These are phyloP conservation scores for Eustoma russellianum DNA, from an alignment of 257 asterid genomes.

Conservation along the genomic window DNA sequence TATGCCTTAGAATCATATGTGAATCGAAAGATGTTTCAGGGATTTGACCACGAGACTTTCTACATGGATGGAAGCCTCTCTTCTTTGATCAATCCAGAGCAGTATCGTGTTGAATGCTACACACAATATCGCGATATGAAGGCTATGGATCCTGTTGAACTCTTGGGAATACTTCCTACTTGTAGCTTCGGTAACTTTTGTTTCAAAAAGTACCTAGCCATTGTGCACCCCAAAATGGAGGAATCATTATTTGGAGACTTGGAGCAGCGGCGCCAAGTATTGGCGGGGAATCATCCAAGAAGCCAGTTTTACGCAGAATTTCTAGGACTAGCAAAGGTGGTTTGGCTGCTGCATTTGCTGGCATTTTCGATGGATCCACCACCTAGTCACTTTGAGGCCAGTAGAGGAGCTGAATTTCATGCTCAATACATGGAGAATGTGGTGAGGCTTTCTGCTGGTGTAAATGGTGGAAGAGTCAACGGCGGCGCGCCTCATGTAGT, in stretches of 20 bases:
- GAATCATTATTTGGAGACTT: constrained; percentile 88
- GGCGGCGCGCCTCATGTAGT: constrained; percentile 50
- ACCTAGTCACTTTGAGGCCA: constrained; percentile 91
- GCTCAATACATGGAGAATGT: constrained; percentile 88
- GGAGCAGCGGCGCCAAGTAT: constrained; percentile 87
- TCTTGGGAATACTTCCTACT: constrained; percentile 75
- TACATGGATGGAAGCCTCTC: constrained; percentile 95
- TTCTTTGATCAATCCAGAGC: constrained; percentile 76
- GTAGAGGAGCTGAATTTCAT: constrained; percentile 80
- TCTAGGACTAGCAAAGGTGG: constrained; percentile 67
- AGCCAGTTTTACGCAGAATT: constrained; percentile 82
- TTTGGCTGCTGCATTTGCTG: constrained; percentile 92
- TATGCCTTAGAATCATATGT: constrained; percentile 78
- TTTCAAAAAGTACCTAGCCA: constrained; percentile 71
- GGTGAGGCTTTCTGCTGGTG: constrained; percentile 36
- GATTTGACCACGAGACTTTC: constrained; percentile 93
- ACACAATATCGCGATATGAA: constrained; percentile 87
- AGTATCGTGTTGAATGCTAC: constrained; percentile 83
- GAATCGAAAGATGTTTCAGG: constrained; percentile 79
- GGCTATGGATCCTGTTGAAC: constrained; percentile 86
- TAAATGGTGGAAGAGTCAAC: constrained; percentile 23
- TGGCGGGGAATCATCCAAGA: constrained; percentile 81
- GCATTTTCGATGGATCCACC: constrained; percentile 78
- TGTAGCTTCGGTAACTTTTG: constrained; percentile 93
- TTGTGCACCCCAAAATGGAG: constrained; percentile 97